Conservation (phyloP, 768 basidiomycete species). For the Candolleomyces aberdarensis region DNA sequence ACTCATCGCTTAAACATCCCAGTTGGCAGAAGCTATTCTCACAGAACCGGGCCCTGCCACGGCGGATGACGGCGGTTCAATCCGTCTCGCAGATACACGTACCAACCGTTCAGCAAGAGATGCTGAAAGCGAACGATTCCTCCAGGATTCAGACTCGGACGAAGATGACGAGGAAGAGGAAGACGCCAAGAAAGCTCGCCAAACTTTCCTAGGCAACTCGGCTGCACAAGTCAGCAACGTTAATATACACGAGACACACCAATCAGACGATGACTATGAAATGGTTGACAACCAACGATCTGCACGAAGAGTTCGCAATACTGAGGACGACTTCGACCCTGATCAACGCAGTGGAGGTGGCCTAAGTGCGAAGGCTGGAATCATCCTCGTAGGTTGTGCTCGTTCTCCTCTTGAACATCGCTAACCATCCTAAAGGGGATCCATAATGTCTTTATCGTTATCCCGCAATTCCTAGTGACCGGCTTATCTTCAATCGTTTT, state of each 20-base stretch:
- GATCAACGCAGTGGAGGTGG: conserved; percentile 20
- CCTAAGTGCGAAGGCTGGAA: conserved; percentile 82
- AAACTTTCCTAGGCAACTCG: conserved; percentile 37
- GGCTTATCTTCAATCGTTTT: conserved; percentile 85
- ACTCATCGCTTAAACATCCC: background rate
- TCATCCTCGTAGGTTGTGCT: conserved; percentile 63
- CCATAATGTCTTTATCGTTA: conserved; percentile 90
- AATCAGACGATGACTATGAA: conserved; percentile 27
- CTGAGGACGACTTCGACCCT: conserved; percentile 3
- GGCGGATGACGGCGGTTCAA: conserved; percentile 32
- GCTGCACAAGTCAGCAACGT: conserved; percentile 48
- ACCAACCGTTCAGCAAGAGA: conserved; percentile 16
- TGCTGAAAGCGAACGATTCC: conserved; percentile 14
- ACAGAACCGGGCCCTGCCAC: conserved; percentile 46
- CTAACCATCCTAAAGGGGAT: conserved; percentile 60
- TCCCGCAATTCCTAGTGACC: conserved; percentile 93
- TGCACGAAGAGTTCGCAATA: conserved; percentile 3
- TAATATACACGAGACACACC: conserved; percentile 29
- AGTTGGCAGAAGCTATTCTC: conserved; percentile 87
- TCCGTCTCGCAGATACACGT: conserved; percentile 44
- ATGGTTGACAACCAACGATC: conserved; percentile 11
- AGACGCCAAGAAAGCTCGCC: conserved; percentile 18
- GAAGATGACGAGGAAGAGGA: conserved; percentile 26
- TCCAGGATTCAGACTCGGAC: conserved; percentile 22
- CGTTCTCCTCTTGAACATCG: background rate